Conservation (phyloP, 2,329 filamentous ascomycete species). For the Penicillium hordei region DNA sequence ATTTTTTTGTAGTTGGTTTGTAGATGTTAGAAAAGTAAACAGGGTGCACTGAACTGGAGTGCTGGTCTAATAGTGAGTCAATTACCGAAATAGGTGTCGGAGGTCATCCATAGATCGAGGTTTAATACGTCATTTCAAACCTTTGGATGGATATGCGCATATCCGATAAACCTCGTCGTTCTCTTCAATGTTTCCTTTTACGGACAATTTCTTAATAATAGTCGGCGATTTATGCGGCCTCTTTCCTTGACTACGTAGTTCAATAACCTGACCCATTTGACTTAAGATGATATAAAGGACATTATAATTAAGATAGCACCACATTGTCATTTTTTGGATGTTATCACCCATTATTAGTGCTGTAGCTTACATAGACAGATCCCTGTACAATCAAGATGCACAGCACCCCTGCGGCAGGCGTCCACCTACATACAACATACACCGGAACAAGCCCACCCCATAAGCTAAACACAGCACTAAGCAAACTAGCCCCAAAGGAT, state of each 20-base stretch:
- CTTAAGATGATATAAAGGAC: too few relatives aligned
- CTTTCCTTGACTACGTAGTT: neutral
- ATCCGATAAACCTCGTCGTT: neutral
- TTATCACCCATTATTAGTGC: too few relatives aligned
- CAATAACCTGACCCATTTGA: too few relatives aligned
- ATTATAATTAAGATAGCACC: too few relatives aligned
- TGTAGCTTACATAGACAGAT: neutral
- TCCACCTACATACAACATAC: neutral
- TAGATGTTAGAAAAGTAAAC: neutral
- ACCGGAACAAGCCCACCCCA: neutral
- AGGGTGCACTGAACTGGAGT: neutral
- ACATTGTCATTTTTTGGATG: too few relatives aligned
- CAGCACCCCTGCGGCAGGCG: neutral
- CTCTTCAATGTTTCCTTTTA: neutral
- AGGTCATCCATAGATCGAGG: neutral
- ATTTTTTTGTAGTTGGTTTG: neutral
- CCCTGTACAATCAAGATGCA: neutral
- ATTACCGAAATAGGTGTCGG: neutral
- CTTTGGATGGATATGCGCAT: neutral
- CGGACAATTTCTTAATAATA: neutral
- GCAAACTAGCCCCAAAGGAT: neutral
- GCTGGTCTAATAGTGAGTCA: neutral
- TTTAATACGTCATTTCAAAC: neutral
- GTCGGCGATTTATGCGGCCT: neutral
- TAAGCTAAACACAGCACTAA: constrained; percentile 1